A percentile compares a stretch with the other conserved stretches of the same genome.
These are phyloP conservation scores for Trametes punicea DNA, from an alignment of 768 basidiomycete genomes.

Conservation along the genomic window DNA sequence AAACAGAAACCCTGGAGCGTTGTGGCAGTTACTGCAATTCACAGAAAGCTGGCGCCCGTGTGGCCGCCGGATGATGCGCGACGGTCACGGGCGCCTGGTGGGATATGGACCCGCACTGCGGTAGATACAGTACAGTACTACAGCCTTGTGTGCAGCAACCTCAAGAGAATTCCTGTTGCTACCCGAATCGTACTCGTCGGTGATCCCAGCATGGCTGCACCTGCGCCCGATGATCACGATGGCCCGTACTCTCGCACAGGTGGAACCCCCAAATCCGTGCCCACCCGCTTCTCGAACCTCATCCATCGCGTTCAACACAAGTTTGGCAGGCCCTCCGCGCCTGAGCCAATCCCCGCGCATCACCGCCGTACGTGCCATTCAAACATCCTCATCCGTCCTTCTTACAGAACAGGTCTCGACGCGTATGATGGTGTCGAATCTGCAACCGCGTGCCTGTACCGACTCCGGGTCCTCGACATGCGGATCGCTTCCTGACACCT, in stretches of 20 bases:
- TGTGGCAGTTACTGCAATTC: no score
- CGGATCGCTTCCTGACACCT: slow-evolving; percentile 6
- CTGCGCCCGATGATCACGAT: slow-evolving; percentile 6
- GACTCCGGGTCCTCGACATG: slow-evolving; percentile 2
- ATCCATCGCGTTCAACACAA: slow-evolving; percentile 20
- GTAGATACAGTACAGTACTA: neutral
- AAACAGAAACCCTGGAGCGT: no score
- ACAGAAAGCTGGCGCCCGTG: no score
- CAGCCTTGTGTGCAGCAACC: neutral
- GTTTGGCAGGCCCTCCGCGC: slow-evolving; percentile 1
- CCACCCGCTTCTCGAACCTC: slow-evolving; percentile 20
- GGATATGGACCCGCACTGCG: no score
- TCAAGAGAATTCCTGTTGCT: slow-evolving; percentile 2
- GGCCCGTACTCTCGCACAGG: neutral
- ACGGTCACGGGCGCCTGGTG: no score
- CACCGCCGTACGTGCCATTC: slow-evolving; percentile 8
- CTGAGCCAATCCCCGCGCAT: neutral
- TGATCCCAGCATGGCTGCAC: slow-evolving; percentile 3
- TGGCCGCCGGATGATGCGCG: no score
- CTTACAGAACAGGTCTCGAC: slow-evolving; percentile 8
- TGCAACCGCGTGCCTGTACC: slow-evolving; percentile 1
- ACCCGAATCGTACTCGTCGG: neutral
- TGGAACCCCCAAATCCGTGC: neutral
- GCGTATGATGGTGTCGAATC: neutral
- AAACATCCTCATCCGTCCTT: neutral